phyloP scores from a whole-genome alignment of 192 early-diverging fungal species.

The Umbelopsis sp. region DNA sequence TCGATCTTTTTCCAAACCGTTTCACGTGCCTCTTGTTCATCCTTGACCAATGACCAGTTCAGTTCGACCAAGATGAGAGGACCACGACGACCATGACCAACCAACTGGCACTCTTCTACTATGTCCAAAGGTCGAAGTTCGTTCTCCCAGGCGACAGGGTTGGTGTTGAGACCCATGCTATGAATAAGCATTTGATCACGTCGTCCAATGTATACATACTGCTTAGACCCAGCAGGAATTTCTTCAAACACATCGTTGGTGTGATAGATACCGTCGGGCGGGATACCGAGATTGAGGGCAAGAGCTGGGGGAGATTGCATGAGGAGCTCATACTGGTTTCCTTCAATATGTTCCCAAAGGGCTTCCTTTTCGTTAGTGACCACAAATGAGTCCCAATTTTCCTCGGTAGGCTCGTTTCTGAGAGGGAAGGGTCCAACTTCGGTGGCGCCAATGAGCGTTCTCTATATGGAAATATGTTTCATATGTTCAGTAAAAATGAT shows the following conservation, averaged over 20 bases:
- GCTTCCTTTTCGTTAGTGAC: not conserved
- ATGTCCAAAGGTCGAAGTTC: not conserved
- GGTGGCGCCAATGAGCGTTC: conserved; percentile 1
- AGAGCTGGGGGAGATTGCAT: not conserved
- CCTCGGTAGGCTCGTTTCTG: not conserved
- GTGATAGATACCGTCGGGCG: not conserved
- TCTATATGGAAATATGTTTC: not conserved
- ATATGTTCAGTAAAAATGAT: too few relatives aligned
- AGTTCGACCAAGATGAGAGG: not conserved
- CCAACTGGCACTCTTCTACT: conserved; percentile 3
- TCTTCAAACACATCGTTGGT: conserved; percentile 18
- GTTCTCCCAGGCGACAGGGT: conserved; percentile 8
- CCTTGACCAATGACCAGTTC: not conserved
- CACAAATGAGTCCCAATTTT: conserved; percentile 10
- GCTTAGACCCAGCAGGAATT: not conserved
- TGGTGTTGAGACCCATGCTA: conserved; percentile 9
- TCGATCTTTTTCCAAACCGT: not conserved
- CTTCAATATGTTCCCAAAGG: conserved; percentile 6
- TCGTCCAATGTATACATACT: conserved; percentile 3
- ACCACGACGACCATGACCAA: conserved; percentile 8
- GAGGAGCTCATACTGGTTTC: not conserved
- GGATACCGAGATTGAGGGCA: not conserved
- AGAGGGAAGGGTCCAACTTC: conserved; percentile 7
- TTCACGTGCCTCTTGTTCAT: not conserved
- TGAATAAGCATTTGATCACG: conserved; percentile 17